Conservation (phyloP, 495 filamentous ascomycete species). For the Neurospora pannonica region DNA sequence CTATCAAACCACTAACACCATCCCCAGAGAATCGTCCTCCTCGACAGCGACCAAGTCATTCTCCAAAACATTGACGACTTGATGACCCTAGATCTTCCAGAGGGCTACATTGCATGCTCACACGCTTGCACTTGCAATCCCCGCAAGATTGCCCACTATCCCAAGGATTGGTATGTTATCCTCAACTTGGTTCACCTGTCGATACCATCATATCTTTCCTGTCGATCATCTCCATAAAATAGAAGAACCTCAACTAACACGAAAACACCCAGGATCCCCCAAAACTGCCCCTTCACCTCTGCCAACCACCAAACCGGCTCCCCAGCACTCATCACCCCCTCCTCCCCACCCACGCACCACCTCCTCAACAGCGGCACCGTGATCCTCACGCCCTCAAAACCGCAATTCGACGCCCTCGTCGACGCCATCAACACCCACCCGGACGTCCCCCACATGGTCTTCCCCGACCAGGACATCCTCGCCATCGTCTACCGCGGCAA, state of each 20-base stretch:
- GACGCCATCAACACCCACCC: constrained; percentile 34
- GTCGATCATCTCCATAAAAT: neutral
- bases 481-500: constrained; percentile 27
- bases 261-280: constrained; percentile 19
- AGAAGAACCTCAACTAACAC: neutral
- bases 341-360: constrained; percentile 26
- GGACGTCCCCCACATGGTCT: constrained; percentile 30
- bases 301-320: constrained; percentile 25
- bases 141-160: constrained; percentile 28
- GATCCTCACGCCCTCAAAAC: constrained; percentile 22
- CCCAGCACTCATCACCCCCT: constrained; percentile 23
- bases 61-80: constrained; percentile 33
- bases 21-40: constrained; percentile 28
- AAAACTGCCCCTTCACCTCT: constrained; percentile 31
- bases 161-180: constrained; percentile 20
- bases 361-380: constrained; percentile 33
- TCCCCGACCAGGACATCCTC: constrained; percentile 33
- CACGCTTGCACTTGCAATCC: constrained; percentile 32
- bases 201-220: neutral
- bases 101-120: constrained; percentile 24
- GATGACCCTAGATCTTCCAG: constrained; percentile 28
- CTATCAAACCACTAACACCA: neutral
- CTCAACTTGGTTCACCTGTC: neutral
- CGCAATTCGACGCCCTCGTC: constrained; percentile 24
- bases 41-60: constrained; percentile 31